Base-by-base conservation (phyloP, 148 eudicot genomes). In the Limonium bicolor region DNA sequence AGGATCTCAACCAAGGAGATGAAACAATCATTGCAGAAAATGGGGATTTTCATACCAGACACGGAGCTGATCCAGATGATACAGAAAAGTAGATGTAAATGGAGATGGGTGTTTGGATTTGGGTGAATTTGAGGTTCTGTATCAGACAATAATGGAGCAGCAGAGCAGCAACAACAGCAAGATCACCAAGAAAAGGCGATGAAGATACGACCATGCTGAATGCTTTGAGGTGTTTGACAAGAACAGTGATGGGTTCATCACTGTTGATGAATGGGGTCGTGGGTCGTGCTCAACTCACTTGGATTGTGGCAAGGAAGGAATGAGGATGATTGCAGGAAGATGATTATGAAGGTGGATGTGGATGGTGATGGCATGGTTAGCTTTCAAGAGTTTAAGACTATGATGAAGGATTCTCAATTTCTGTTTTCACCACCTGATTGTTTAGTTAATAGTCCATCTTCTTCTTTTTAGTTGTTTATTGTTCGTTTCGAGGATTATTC, bases 281-380 rank as follows among this genome's bases (percentile, higher is more conserved):
- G 4, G 48, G 8, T 28, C 31, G 48, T 43, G 30, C 31, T 43
- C 1, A 31, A 43, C 10, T 7, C 7, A 20, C 30, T 43, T 2
- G 48, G 48, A n/a, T 1, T 19, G 6, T 19, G 44, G 25, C 44
- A 24, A 6, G 48, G 31, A 2, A 10, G 19, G 4, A 25, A 31
- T 31, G 1, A 6, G 11, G 48, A 43, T 28, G 48, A 43, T 2
- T 43, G 48, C 9, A 13, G 48, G 31, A 43, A 31, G 48, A 43
- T 25, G 48, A 43, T 43, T 2, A 20, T 3, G 1, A 43, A 26
- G 1, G 48, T 43, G 11, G 48, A 43, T 14, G 48, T 24, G 31
- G 48, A 43, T 25, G 48, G 48, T 7, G 48, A 43, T 43, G 48
- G 48, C 8, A 43, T 28, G 31, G 31, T 43, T 43, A 25, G 17